Evolutionary conservation across 371 early-diverging fungal genomes (phyloP), one percentile per base, ranked within the genome.

Genomic region (Gilbertella persicaria): DNA sequence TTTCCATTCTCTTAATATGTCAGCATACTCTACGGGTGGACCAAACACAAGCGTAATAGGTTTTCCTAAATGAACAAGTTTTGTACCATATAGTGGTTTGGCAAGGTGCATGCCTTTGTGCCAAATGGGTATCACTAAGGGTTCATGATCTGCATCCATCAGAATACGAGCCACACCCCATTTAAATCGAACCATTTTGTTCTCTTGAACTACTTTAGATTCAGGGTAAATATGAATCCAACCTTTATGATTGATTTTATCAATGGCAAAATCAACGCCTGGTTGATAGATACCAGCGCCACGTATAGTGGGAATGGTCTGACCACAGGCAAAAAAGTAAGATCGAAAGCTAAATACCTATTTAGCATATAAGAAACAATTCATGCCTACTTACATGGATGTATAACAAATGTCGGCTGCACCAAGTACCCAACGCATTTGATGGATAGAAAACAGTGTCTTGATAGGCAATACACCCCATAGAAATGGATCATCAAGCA

Each of bases 221-320:
- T 95, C 95, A 3, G 95, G 91, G 55, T 90, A 95, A 25, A 95
- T 80, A 50, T 93, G 94, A 38, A 93, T 69, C 87, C 84, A 77
- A 0, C 63, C 62, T 38, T 55, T 46, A 30, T 64, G 50, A 28
- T 75, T 62, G 12, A 62, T 17, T 20, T 61, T 62, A n/a, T 66
- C 47, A 33, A 93, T 69, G 1, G 90, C 91, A 58, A 77, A 79
- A 66, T 93, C 89, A 17, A 95, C 80, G 0, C 88, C 88, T 21
- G 90, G 89, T 55, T 95, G 95, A 66, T 89, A 87, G 16, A 95
- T 86, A 0, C 94, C 93, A 35, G 72, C 85, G 28, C 95, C 94
- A 13, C 94, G 85, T 16, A 92, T 82, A 2, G 87, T 86, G 1
- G 95, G 93, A 12, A 93, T 82, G 12, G 88, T 87, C 58, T 92